Percentiles rank a stretch among this genome's conserved stretches.
These are phyloP conservation scores for Akanthomyces uredinophilus DNA, from an alignment of 2,329 filamentous ascomycete species.

Conservation along the genomic window DNA sequence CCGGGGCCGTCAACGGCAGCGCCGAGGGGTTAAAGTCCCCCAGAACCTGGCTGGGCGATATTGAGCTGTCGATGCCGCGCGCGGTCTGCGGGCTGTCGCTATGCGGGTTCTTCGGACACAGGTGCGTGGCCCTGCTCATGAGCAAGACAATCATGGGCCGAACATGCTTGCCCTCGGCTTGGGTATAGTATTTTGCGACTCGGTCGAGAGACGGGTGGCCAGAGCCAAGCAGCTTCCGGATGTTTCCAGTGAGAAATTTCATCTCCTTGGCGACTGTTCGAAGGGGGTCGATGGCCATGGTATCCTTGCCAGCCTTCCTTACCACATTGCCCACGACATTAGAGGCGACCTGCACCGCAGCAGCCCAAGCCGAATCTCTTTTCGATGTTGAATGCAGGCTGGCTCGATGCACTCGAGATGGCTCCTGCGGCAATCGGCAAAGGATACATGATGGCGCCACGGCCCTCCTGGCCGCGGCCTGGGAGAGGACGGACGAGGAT, in stretches of 20 bases:
- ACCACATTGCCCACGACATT: slow-evolving; percentile 67
- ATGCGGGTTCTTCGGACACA: slow-evolving; percentile 56
- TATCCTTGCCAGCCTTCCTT: slow-evolving; percentile 55
- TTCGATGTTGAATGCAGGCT: slow-evolving; percentile 40
- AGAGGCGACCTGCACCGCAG: slow-evolving; percentile 65
- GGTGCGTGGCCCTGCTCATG: slow-evolving; percentile 90
- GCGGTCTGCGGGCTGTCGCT: slow-evolving; percentile 36
- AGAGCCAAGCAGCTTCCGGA: slow-evolving; percentile 85
- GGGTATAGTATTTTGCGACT: slow-evolving; percentile 96
- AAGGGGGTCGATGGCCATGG: slow-evolving; percentile 79
- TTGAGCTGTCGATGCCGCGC: slow-evolving; percentile 46
- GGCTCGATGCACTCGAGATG: slow-evolving; percentile 28
- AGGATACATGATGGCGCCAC: slow-evolving; percentile 26
- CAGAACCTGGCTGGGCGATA: slow-evolving; percentile 56
- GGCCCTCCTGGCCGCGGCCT: slow-evolving; percentile 29
- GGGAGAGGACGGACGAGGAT: slow-evolving; percentile 45
- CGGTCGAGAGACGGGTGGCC: slow-evolving; percentile 92
- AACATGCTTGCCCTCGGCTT: slow-evolving; percentile 94
- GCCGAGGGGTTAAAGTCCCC: slow-evolving; percentile 75
- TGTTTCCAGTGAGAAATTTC: slow-evolving; percentile 91
- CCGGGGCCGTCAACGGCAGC: slow-evolving; percentile 34
- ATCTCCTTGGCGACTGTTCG: slow-evolving; percentile 92
- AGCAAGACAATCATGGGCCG: slow-evolving; percentile 90
- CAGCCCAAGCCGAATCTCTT: slow-evolving; percentile 64
- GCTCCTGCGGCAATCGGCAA: slow-evolving; percentile 30